Conservation (phyloP, 305 asterid genomes). For the Rubia balearica region DNA sequence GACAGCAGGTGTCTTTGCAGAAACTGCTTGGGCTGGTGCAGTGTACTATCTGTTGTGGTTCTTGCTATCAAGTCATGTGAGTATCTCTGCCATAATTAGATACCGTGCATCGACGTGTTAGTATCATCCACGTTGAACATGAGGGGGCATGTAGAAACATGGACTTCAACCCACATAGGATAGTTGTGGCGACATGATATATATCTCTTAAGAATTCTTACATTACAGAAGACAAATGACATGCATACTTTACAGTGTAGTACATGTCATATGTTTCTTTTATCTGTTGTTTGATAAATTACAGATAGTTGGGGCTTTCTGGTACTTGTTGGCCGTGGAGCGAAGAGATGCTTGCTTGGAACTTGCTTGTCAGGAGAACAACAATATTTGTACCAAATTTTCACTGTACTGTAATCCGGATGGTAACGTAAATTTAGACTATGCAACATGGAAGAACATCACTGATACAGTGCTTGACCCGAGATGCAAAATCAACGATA, state of each 20-base stretch:
- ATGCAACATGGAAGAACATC: constrained; percentile 48
- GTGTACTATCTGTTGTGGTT: constrained; percentile 88
- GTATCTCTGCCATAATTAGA: constrained; percentile 21
- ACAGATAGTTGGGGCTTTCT: constrained; percentile 85
- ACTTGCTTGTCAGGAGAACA: constrained; percentile 43
- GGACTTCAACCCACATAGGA: no score
- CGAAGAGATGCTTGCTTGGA: constrained; percentile 85
- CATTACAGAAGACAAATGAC: no score
- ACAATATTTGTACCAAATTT: constrained; percentile 29
- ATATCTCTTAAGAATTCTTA: no score
- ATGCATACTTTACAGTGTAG: not conserved
- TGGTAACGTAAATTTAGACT: constrained; percentile 23
- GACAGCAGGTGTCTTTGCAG: constrained; percentile 92
- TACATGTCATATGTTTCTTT: not conserved
- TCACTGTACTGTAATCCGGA: constrained; percentile 63
- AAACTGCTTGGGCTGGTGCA: constrained; percentile 99
- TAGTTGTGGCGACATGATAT: no score
- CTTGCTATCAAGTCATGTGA: constrained; percentile 92
- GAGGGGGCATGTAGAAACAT: no score
- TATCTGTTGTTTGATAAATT: constrained; percentile 11
- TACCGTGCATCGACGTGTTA: no score
- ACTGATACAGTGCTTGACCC: constrained; percentile 48
- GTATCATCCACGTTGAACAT: no score
- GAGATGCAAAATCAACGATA: constrained; percentile 42
- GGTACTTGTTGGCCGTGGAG: constrained; percentile 85